These are phyloP conservation scores for Musa itinerans DNA, from an alignment of 176 grass and related monocot genomes.

Conservation along the genomic window DNA sequence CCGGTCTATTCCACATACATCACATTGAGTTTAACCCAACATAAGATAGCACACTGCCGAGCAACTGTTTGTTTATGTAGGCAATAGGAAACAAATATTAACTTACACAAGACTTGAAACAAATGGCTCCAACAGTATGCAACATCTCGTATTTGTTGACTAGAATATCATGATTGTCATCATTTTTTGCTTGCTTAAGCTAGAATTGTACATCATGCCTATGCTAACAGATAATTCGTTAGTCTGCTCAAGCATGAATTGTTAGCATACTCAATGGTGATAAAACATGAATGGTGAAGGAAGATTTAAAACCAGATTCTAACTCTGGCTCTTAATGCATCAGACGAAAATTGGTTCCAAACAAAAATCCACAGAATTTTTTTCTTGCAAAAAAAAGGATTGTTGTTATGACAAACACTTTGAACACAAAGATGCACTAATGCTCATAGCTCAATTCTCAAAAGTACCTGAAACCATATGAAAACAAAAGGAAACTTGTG, in stretches of 20 bases:
- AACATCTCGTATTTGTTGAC: neutral
- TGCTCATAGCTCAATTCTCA: too few species aligned
- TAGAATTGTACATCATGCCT: too few species aligned
- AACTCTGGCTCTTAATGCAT: neutral
- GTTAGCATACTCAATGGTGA: neutral
- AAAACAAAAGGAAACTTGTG: neutral
- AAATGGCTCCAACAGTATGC: neutral
- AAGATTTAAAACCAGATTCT: neutral
- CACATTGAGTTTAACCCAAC: too few species aligned
- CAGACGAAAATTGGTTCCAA: neutral
- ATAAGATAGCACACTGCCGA: neutral
- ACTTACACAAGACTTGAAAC: neutral
- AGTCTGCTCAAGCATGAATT: neutral
- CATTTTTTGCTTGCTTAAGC: too few species aligned
- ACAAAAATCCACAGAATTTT: neutral
- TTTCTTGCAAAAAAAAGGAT: neutral
- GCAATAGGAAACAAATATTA: neutral
- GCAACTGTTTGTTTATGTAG: neutral
- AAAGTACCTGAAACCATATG: neutral
- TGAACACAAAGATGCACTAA: neutral
- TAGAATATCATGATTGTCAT: too few species aligned
- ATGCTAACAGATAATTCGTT: too few species aligned
- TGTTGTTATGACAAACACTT: too few species aligned
- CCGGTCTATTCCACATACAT: too few species aligned
- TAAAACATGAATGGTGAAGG: neutral